A percentile compares a stretch with the other conserved stretches of the same genome.
Conservation (phyloP, 2,329 filamentous ascomycete species). For the Nannizziopsis barbatae region DNA sequence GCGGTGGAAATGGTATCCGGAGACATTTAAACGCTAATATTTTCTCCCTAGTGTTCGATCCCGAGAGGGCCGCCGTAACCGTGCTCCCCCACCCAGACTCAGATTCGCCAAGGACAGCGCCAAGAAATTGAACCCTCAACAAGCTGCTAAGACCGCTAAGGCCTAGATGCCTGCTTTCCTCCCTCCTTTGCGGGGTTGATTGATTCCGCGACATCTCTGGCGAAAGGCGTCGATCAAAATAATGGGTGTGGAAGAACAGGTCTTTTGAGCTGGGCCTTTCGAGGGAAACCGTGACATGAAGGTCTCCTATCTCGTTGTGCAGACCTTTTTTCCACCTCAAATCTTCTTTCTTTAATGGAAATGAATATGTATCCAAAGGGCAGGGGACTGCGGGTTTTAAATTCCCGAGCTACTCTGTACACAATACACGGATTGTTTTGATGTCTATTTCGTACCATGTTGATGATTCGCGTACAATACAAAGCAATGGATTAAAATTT, state of each 20-base stretch:
- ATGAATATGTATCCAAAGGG: conserved; percentile 9
- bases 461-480: not conserved
- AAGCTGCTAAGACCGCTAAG: conserved; percentile 51
- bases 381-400: conserved; percentile 1
- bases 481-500: not conserved
- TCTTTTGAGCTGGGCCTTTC: conserved; percentile 1
- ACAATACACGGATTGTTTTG: conserved; percentile 7
- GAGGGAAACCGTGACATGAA: not conserved
- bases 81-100: conserved; percentile 91
- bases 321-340: conserved; percentile 1
- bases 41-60: conserved; percentile 71
- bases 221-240: not conserved
- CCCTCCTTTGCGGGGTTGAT: not conserved
- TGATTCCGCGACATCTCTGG: conserved; percentile 2
- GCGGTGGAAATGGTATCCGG: not conserved
- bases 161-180: conserved; percentile 14
- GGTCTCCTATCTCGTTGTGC: conserved; percentile 2
- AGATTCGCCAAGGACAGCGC: conserved; percentile 97
- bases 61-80: conserved; percentile 93
- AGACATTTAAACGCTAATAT: conserved; percentile 10
- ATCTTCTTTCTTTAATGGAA: conserved; percentile 8
- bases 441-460: not conserved
- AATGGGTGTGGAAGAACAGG: conserved; percentile 2
- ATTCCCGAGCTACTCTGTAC: conserved; percentile 4
- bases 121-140: conserved; percentile 95